phyloP scores from a whole-genome alignment of 257 asterid genomes.

The Penstemon newberryi region DNA sequence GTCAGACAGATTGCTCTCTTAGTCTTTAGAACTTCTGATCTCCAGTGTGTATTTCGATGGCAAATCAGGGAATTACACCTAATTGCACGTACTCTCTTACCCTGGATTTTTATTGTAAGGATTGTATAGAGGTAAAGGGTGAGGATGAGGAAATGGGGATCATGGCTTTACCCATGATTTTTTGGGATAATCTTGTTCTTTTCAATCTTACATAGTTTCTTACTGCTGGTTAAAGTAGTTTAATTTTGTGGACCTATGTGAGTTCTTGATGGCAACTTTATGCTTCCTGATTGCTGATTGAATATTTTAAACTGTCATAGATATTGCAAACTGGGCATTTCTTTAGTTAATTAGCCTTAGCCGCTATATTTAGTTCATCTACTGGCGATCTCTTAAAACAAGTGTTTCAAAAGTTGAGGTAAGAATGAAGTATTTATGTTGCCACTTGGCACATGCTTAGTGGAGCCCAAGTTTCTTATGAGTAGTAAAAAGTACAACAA shows the following conservation, averaged over 20 bases:
- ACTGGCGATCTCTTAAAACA: not conserved
- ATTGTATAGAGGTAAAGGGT: not conserved
- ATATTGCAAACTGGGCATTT: not conserved
- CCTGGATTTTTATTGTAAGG: not conserved
- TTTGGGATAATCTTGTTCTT: not conserved
- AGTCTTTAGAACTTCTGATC: not conserved
- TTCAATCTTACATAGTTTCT: not conserved
- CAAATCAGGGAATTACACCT: not conserved
- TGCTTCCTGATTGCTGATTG: not conserved
- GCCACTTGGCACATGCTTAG: too few species aligned
- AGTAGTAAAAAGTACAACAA: too few species aligned
- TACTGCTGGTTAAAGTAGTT: not conserved
- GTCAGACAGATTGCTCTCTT: slow-evolving; percentile 6
- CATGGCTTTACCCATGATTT: slow-evolving; percentile 1
- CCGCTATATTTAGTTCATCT: not conserved
- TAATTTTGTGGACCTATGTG: not conserved
- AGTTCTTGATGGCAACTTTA: not conserved
- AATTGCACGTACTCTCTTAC: not conserved
- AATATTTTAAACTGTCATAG: not conserved
- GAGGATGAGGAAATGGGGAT: not conserved
- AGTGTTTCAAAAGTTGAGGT: slow-evolving; percentile 2
- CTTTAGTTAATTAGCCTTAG: not conserved
- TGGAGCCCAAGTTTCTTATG: too few species aligned
- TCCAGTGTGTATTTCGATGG: not conserved
- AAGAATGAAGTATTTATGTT: not conserved